These are phyloP conservation scores for Pisolithus marmoratus DNA, from an alignment of 768 basidiomycete species.

Conservation along the genomic window DNA sequence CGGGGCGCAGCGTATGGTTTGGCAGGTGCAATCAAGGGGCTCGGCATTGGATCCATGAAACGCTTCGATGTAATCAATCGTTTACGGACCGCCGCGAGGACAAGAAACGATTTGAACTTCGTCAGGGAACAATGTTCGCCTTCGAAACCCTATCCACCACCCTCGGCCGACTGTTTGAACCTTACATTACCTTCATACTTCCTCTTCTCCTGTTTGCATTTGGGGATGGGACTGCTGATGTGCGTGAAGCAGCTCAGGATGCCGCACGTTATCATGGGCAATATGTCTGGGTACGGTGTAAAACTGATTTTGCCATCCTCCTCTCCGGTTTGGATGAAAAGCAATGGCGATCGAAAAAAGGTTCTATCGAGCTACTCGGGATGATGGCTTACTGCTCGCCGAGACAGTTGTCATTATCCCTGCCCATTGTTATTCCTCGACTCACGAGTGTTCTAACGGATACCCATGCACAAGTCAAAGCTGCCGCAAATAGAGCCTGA, in stretches of 20 bases:
- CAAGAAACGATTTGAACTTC: conserved; percentile 79
- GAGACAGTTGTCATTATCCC: conserved; percentile 85
- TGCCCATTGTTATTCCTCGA: conserved; percentile 96
- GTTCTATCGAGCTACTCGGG: conserved; percentile 92
- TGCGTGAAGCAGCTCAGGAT: conserved; percentile 90
- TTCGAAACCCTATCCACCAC: conserved; percentile 87
- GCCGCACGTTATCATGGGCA: conserved; percentile 94
- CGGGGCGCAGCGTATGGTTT: conserved; percentile 97
- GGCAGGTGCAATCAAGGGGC: conserved; percentile 89
- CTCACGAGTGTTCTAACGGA: conserved; percentile 93
- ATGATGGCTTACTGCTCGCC: conserved; percentile 99
- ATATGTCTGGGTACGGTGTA: conserved; percentile 90
- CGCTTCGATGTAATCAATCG: conserved; percentile 74
- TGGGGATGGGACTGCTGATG: conserved; percentile 81
- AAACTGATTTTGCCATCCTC: conserved; percentile 91
- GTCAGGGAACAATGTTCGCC: conserved; percentile 93
- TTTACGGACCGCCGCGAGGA: conserved; percentile 77
- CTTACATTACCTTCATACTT: conserved; percentile 80
- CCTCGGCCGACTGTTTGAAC: conserved; percentile 88
- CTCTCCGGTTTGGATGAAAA: conserved; percentile 93
- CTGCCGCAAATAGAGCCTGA: conserved; percentile 90
- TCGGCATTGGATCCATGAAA: conserved; percentile 80
- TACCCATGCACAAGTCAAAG: conserved; percentile 92
- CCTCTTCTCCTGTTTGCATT: conserved; percentile 80
- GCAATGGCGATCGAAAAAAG: conserved; percentile 97